These are phyloP conservation scores for Lactarius hatsudake DNA, from an alignment of 768 basidiomycete genomes.

Conservation along the genomic window DNA sequence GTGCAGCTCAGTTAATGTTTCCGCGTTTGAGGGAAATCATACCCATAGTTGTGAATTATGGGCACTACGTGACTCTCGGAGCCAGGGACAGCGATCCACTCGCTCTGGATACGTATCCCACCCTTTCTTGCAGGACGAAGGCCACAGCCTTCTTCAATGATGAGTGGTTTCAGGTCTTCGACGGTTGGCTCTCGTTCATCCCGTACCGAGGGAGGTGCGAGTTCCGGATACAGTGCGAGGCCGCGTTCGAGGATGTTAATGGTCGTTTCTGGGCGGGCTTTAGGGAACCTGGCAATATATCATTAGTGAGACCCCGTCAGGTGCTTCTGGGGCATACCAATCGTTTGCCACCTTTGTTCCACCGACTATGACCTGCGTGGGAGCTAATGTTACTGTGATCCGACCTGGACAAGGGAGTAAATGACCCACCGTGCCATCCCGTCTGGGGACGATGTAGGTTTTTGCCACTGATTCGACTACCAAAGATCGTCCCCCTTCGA, in stretches of 20 bases:
- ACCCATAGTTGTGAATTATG: constrained; percentile 66
- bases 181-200: constrained; percentile 33
- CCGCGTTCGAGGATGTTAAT: constrained; percentile 52
- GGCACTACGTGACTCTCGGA: constrained; percentile 39
- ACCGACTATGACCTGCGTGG: constrained; percentile 51
- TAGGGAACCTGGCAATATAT: constrained; percentile 51
- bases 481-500: constrained; percentile 49
- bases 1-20: neutral
- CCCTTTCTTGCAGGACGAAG: constrained; percentile 65
- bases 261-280: constrained; percentile 60
- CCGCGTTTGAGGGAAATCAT: constrained; percentile 27
- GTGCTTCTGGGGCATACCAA: constrained; percentile 43
- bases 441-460: constrained; percentile 66
- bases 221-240: constrained; percentile 35
- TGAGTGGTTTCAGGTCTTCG: constrained; percentile 39
- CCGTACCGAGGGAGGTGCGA: constrained; percentile 33
- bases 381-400: neutral
- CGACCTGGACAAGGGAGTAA: neutral
- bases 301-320: neutral
- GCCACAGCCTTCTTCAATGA: constrained; percentile 51
- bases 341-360: constrained; percentile 58
- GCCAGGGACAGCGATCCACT: constrained; percentile 37
- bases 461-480: constrained; percentile 40
- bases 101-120: constrained; percentile 59
- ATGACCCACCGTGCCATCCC: constrained; percentile 48